A percentile compares a stretch with the other conserved stretches of the same genome.
Evolutionary conservation across 2,329 filamentous ascomycete genomes (phyloP).

Genomic region (Alternaria gaisen): DNA sequence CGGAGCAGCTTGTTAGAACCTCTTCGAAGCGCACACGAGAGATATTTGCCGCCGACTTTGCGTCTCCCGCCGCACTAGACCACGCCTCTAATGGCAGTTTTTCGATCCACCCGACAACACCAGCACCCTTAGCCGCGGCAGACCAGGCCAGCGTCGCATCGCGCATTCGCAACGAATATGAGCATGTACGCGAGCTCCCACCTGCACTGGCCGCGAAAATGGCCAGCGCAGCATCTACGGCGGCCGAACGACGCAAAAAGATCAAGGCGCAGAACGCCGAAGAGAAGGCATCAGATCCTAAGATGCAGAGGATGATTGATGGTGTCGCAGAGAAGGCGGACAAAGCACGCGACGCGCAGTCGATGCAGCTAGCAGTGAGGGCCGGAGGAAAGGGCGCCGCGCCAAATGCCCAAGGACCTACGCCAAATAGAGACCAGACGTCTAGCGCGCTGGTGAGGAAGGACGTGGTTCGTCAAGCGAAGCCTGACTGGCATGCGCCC

Average conservation of each 20-base stretch:
- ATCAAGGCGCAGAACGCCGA: slow-evolving; percentile 62
- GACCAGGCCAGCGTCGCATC: slow-evolving; percentile 61
- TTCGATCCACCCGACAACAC: slow-evolving; percentile 56
- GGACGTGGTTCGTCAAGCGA: slow-evolving; percentile 71
- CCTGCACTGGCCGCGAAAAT: slow-evolving; percentile 81
- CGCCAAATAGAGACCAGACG: slow-evolving; percentile 59
- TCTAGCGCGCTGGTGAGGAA: slow-evolving; percentile 69
- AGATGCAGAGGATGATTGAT: slow-evolving; percentile 73
- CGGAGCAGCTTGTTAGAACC: slow-evolving; percentile 47
- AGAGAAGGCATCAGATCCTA: slow-evolving; percentile 60
- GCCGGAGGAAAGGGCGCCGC: slow-evolving; percentile 57
- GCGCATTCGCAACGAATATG: slow-evolving; percentile 78
- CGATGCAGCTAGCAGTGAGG: slow-evolving; percentile 66
- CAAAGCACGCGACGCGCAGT: slow-evolving; percentile 57
- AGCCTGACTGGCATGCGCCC: slow-evolving; percentile 94
- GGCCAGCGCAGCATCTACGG: slow-evolving; percentile 65
- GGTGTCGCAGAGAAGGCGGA: slow-evolving; percentile 62
- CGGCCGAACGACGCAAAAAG: slow-evolving; percentile 71
- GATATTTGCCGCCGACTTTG: slow-evolving; percentile 63
- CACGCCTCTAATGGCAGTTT: slow-evolving; percentile 51
- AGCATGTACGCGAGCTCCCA: slow-evolving; percentile 78
- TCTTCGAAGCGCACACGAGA: slow-evolving; percentile 65
- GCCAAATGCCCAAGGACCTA: slow-evolving; percentile 66
- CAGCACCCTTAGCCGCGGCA: slow-evolving; percentile 55
- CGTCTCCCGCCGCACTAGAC: slow-evolving; percentile 53